Evolutionary conservation across 1,284 basidiomycete species (phyloP), one percentile per base, ranked within the genome.

Genomic region (Puccinia polysora): DNA sequence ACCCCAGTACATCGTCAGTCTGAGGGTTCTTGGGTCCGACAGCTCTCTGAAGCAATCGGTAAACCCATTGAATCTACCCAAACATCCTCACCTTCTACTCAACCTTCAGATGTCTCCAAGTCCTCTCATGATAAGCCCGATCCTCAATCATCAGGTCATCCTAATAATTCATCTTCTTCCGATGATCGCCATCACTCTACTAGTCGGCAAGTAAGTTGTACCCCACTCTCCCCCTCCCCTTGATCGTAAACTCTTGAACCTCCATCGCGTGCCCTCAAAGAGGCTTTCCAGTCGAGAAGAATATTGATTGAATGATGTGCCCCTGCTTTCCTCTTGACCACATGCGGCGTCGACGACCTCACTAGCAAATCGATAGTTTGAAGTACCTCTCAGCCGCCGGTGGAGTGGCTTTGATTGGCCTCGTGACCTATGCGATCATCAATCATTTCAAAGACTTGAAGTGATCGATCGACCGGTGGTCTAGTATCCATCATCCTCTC

Each of bases 331-430:
- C 55, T 28, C n/a, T 8, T 8, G 40, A 43, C 25, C 20, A 15
- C 23, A 55, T 28, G 20, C 20, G 56, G 32, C 28, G 15, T 38
- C 18, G 18, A 52, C 34, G 12, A 15, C 36, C 18, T 38, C 25
- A 55, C n/a, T 43, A 30, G 28, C 14, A 49, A 7, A 25, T 69
- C 23, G 14, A 15, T 28, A 40, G 36, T n/a, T 45, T 49, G 7
- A 58, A 69, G n/a, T 59, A 43, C 36, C 32, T 49, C 49, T 62
- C 58, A 5, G 55, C 68, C 1, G 68, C 68, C 4, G 47, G 55
- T 38, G 68, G 68, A 5, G 58, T 70, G 8, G 68, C 68, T 10
- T 50, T 70, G 12, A 32, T 70, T 18, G 58, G 68, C n/a, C 52
- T 70, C 4, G 58, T 58, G 8, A 49, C 68, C 40, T 70, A 70